These are phyloP conservation scores for Pseudozyma thailandica DNA, from an alignment of 1,284 basidiomycete species.

Conservation along the genomic window DNA sequence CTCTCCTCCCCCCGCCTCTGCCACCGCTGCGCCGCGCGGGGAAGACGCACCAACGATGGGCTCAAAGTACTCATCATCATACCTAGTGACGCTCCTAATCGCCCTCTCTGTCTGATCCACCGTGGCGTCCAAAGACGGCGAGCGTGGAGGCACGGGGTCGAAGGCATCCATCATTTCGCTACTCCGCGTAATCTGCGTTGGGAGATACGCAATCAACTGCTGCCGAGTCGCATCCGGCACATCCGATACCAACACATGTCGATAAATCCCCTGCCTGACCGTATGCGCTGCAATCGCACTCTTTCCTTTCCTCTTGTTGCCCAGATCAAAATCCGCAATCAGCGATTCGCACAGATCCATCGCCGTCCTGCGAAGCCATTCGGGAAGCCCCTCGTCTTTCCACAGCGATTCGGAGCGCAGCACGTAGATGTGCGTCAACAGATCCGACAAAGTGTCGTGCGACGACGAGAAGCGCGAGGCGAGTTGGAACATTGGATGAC, in stretches of 20 bases:
- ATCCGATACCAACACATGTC: constrained; percentile 65
- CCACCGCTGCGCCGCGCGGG: background rate
- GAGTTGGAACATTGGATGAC: constrained; percentile 27
- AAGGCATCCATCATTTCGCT: constrained; percentile 57
- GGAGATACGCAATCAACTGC: constrained; percentile 58
- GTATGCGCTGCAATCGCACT: constrained; percentile 26
- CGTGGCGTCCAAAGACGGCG: background rate
- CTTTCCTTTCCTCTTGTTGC: constrained; percentile 5
- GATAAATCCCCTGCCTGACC: constrained; percentile 56
- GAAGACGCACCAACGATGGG: constrained; percentile 25
- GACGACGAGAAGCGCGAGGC: constrained; percentile 12
- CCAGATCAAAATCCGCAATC: constrained; percentile 15
- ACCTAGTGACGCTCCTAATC: constrained; percentile 37
- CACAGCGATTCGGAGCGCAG: constrained; percentile 60
- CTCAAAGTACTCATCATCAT: constrained; percentile 63
- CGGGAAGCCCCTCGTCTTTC: constrained; percentile 52
- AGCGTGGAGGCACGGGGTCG: constrained; percentile 64
- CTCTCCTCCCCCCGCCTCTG: constrained; percentile 2
- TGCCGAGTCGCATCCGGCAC: constrained; percentile 61
- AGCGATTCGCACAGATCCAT: constrained; percentile 23
- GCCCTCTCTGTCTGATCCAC: constrained; percentile 8
- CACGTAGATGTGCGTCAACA: constrained; percentile 62
- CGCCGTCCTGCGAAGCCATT: constrained; percentile 55
- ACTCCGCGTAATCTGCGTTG: constrained; percentile 49
- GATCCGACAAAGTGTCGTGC: constrained; percentile 41